These are phyloP conservation scores for Anthracocystis setariae DNA, from an alignment of 1,284 basidiomycete genomes.

Conservation along the genomic window DNA sequence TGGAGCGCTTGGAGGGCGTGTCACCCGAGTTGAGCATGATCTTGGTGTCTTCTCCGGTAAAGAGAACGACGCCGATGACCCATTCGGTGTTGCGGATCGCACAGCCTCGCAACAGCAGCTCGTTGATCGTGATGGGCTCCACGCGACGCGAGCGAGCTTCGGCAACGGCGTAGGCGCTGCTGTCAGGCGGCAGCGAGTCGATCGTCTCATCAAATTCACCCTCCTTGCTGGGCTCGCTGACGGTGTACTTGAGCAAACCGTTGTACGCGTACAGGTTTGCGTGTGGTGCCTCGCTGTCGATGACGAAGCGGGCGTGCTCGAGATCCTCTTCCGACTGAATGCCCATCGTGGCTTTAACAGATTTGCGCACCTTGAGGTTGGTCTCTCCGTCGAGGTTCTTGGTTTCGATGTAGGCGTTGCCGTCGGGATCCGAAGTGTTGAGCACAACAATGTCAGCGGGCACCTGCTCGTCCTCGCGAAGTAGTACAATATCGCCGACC, in stretches of 20 bases:
- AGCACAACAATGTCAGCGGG: constrained; percentile 93
- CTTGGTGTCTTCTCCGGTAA: constrained; percentile 95
- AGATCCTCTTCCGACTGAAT: constrained; percentile 90
- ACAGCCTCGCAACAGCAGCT: constrained; percentile 90
- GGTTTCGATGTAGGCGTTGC: constrained; percentile 70
- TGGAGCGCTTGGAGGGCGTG: constrained; percentile 82
- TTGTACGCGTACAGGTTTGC: constrained; percentile 92
- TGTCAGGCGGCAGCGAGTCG: constrained; percentile 36
- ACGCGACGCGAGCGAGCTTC: constrained; percentile 65
- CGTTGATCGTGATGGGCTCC: constrained; percentile 81
- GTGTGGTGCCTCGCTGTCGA: constrained; percentile 92
- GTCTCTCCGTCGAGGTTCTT: constrained; percentile 98
- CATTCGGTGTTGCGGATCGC: constrained; percentile 91
- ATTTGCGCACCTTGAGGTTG: constrained; percentile 87
- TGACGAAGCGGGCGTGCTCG: constrained; percentile 83
- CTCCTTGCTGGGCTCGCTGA: constrained; percentile 48
- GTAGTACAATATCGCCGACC: constrained; percentile 91
- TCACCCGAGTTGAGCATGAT: constrained; percentile 96
- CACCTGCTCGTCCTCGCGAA: constrained; percentile 92
- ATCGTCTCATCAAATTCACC: constrained; percentile 31
- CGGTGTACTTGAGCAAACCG: constrained; percentile 79
- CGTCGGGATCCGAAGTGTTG: constrained; percentile 72
- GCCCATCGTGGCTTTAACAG: constrained; percentile 79
- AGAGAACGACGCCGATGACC: constrained; percentile 92
- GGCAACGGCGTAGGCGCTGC: constrained; percentile 51